Conservation (phyloP, 768 basidiomycete species). For the Omphalotus guepiniiformis region DNA sequence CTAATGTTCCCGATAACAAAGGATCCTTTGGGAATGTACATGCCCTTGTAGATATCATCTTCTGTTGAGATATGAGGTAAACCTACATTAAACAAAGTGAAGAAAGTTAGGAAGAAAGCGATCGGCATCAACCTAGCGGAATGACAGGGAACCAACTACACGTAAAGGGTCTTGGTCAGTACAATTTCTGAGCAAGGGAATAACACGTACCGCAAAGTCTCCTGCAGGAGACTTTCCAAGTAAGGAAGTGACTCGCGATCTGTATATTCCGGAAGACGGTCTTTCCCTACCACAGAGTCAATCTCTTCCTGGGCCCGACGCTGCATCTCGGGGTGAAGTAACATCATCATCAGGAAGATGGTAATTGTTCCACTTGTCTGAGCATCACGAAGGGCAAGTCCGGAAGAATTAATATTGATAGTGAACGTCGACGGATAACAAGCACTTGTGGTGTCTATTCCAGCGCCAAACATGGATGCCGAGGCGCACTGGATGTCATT, state of each 20-base stretch:
- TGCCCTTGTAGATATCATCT: slow-evolving; percentile 10
- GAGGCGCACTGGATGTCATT: no score
- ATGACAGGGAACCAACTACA: background rate
- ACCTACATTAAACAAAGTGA: slow-evolving; percentile 5
- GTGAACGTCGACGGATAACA: no score
- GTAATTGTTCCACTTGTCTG: no score
- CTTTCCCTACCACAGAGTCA: background rate
- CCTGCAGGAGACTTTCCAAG: background rate
- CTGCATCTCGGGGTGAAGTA: background rate
- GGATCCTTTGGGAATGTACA: slow-evolving; percentile 15
- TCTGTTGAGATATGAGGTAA: slow-evolving; percentile 8
- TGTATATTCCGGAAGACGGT: background rate
- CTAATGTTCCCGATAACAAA: slow-evolving; percentile 6
- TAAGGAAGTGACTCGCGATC: background rate
- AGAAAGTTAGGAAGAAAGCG: background rate
- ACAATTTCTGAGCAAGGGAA: no score
- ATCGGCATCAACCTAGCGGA: background rate
- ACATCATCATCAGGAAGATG: background rate
- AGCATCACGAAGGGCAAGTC: no score
- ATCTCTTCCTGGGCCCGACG: background rate
- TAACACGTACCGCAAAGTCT: no score
- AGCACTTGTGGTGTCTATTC: no score
- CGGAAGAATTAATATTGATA: no score
- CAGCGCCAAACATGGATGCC: no score
- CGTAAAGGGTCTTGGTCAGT: no score